Percentiles rank a stretch among this genome's conserved stretches.
Conservation (phyloP, 192 early-diverging fungal species). For the Coemansia furcata region DNA sequence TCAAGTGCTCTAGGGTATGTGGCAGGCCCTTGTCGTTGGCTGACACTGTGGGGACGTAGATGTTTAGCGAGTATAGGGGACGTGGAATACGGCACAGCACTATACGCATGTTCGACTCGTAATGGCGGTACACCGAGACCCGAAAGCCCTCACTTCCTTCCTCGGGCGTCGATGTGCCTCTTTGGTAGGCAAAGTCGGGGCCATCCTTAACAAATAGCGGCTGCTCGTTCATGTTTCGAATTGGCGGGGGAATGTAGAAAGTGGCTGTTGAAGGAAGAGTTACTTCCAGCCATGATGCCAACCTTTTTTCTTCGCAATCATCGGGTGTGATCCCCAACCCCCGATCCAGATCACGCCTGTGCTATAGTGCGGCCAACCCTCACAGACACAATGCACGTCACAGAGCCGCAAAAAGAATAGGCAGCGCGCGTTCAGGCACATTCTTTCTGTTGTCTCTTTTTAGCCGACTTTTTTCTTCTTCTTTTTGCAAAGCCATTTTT, state of each 20-base stretch:
- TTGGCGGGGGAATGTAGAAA: background rate
- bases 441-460: background rate
- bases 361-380: background rate
- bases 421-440: background rate
- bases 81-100: constrained; percentile 64
- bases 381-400: background rate
- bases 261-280: background rate
- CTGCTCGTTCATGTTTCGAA: background rate
- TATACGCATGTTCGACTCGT: constrained; percentile 54
- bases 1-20: constrained; percentile 80
- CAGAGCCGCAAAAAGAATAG: background rate
- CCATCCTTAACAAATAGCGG: constrained; percentile 31
- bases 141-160: constrained; percentile 10
- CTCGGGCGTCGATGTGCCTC: background rate
- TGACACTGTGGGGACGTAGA: constrained; percentile 73
- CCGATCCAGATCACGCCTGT: background rate
- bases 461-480: background rate
- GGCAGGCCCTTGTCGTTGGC: constrained; percentile 70
- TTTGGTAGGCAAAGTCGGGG: constrained; percentile 26
- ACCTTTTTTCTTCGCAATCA: background rate
- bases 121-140: constrained; percentile 54
- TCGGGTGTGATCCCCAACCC: background rate
- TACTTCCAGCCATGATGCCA: background rate
- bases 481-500: background rate
- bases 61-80: constrained; percentile 64